These are phyloP conservation scores for Termitomyces sp. DNA, from an alignment of 768 basidiomycete genomes.

Conservation along the genomic window DNA sequence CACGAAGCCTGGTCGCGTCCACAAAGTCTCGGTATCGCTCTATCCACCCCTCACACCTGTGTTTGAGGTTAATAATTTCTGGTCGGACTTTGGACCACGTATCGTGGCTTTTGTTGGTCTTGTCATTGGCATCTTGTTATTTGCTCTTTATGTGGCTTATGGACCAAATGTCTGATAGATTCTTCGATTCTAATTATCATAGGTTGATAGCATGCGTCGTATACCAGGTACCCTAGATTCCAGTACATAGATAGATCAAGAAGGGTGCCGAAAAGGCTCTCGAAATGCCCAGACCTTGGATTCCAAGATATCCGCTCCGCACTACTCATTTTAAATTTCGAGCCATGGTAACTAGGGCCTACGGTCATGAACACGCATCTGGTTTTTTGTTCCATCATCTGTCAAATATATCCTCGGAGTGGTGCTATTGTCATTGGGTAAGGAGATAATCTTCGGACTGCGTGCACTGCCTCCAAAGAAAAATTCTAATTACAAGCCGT, in stretches of 20 bases:
- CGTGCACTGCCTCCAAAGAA: too few relatives aligned
- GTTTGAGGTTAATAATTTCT: slow-evolving; percentile 63
- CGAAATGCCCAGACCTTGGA: too few relatives aligned
- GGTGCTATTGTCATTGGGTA: too few relatives aligned
- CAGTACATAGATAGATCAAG: background rate
- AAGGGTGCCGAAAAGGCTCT: too few relatives aligned
- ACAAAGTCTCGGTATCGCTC: slow-evolving; percentile 55
- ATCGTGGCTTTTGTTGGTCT: slow-evolving; percentile 21
- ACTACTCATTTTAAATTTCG: too few relatives aligned
- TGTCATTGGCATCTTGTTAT: slow-evolving; percentile 20
- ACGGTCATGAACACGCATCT: too few relatives aligned
- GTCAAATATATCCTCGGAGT: too few relatives aligned
- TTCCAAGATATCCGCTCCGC: too few relatives aligned
- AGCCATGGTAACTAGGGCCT: too few relatives aligned
- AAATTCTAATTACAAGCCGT: too few relatives aligned
- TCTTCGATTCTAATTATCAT: background rate
- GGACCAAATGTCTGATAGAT: slow-evolving; percentile 2
- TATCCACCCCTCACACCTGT: slow-evolving; percentile 47
- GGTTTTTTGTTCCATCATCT: too few relatives aligned
- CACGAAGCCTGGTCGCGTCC: slow-evolving; percentile 41
- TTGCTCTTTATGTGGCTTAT: slow-evolving; percentile 1
- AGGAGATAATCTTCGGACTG: too few relatives aligned
- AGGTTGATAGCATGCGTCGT: background rate
- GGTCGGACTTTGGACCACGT: slow-evolving; percentile 50
- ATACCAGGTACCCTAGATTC: background rate